Conservation (phyloP, 495 filamentous ascomycete species). For the Penicillium roqueforti region DNA sequence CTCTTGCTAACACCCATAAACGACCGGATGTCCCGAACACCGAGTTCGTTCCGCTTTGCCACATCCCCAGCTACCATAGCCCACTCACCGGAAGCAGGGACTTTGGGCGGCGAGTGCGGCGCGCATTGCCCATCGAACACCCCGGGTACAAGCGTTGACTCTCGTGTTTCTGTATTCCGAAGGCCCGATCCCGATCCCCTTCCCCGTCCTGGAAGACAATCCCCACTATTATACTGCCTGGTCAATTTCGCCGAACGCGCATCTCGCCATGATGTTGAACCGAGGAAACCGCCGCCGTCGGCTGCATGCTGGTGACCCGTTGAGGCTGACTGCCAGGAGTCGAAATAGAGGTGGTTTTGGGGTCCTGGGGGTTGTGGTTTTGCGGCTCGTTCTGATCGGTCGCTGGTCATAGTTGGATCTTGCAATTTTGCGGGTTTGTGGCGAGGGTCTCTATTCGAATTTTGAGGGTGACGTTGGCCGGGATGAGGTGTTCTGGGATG, state of each 20-base stretch:
- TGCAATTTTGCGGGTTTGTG: neutral
- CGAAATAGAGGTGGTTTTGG: conserved; percentile 54
- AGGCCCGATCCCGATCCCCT: neutral
- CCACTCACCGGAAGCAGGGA: conserved; percentile 11
- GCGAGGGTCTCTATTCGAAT: neutral
- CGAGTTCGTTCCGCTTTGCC: conserved; percentile 15
- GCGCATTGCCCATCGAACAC: conserved; percentile 22
- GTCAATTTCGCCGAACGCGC: conserved; percentile 62
- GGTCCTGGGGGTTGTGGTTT: conserved; percentile 5
- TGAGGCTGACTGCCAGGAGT: conserved; percentile 76
- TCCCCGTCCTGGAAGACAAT: conserved; percentile 11
- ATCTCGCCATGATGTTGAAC: conserved; percentile 65
- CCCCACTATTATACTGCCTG: conserved; percentile 53
- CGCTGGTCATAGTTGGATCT: neutral
- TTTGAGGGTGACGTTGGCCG: neutral
- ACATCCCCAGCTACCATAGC: conserved; percentile 16
- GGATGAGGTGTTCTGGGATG: neutral
- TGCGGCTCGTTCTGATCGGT: neutral
- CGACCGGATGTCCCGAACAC: conserved; percentile 37
- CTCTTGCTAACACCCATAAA: conserved; percentile 34
- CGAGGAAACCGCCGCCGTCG: conserved; percentile 49
- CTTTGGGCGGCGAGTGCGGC: conserved; percentile 1
- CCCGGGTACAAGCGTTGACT: neutral
- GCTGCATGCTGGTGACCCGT: conserved; percentile 72
- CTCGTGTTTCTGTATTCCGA: neutral